A percentile compares a stretch with the other conserved stretches of the same genome.
Evolutionary conservation across 768 basidiomycete genomes (phyloP).

Genomic region (Hygrophorus pudorinus): DNA sequence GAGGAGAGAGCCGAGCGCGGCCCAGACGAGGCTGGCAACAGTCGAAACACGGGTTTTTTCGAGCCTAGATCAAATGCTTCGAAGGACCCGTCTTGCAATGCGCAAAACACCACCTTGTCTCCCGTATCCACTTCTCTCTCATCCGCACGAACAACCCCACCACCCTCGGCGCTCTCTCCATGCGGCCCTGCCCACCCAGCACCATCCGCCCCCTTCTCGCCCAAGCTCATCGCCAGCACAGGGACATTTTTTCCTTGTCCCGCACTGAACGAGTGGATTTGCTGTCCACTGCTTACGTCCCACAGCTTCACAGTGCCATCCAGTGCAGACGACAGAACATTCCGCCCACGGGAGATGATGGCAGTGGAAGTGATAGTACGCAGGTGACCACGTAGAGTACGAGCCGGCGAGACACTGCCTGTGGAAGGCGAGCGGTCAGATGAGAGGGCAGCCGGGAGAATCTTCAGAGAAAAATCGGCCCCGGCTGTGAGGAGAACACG

Average conservation of each 20-base stretch:
- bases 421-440: constrained; percentile 14
- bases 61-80: constrained; percentile 45
- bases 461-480: constrained; percentile 54
- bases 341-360: constrained; percentile 58
- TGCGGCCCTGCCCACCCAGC: constrained; percentile 7
- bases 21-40: constrained; percentile 17
- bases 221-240: constrained; percentile 35
- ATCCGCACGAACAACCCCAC: constrained; percentile 11
- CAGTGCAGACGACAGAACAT: constrained; percentile 55
- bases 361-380: constrained; percentile 51
- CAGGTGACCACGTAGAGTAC: constrained; percentile 57
- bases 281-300: constrained; percentile 51
- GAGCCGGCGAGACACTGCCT: constrained; percentile 38
- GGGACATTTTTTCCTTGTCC: constrained; percentile 25
- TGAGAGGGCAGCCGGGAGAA: constrained; percentile 46
- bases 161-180: neutral
- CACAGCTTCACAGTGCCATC: constrained; percentile 65
- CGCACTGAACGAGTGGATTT: constrained; percentile 34
- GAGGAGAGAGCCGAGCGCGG: constrained; percentile 23
- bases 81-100: constrained; percentile 45
- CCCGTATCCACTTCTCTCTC: constrained; percentile 36
- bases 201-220: constrained; percentile 24
- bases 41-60: constrained; percentile 17
- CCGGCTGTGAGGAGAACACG: constrained; percentile 63
- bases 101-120: constrained; percentile 42